Evolutionary conservation across 148 eudicot genomes (phyloP).

Genomic region (Vaccinium macrocarpon): DNA sequence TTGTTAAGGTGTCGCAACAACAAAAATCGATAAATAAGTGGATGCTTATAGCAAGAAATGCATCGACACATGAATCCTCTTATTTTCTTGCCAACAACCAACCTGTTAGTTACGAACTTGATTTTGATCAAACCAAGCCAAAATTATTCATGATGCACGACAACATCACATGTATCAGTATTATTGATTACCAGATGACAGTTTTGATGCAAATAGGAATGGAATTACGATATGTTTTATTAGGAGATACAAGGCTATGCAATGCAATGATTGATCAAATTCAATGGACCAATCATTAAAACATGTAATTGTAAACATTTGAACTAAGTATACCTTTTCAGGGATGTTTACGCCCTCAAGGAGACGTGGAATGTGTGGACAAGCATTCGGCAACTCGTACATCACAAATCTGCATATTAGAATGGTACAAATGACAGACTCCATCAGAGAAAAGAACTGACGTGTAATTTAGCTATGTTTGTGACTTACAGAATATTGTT

Average conservation of each 20-base stretch:
- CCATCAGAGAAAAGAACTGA: neutral
- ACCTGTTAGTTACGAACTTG: too few species aligned
- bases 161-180: neutral
- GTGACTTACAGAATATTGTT: constrained; percentile 19
- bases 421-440: too few species aligned
- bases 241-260: neutral
- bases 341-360: constrained; percentile 25
- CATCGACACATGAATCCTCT: too few species aligned
- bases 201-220: neutral
- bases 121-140: too few species aligned
- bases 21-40: too few species aligned
- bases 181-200: neutral
- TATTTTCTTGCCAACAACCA: too few species aligned
- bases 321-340: constrained; percentile 21
- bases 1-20: neutral
- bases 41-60: too few species aligned
- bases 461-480: too few species aligned
- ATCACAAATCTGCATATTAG: constrained; percentile 23
- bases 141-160: too few species aligned
- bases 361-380: constrained; percentile 20
- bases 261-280: neutral
- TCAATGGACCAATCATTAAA: neutral
- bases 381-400: constrained; percentile 12
- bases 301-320: too few species aligned
- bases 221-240: neutral